Base-by-base conservation (phyloP, 495 filamentous ascomycete species). In the Penicillium subrubescens region DNA sequence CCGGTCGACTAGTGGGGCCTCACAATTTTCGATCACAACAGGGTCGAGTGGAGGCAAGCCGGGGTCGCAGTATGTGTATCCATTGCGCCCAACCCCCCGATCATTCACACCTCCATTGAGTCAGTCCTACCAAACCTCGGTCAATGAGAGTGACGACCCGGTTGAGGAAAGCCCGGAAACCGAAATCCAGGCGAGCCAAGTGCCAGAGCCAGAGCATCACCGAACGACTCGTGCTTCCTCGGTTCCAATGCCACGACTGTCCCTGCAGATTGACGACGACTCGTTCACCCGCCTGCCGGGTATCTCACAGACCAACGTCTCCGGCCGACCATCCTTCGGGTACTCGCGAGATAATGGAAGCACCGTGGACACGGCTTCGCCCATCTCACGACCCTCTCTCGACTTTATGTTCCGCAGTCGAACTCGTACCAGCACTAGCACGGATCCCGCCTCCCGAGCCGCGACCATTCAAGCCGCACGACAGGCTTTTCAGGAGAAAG, bases 81-180 rank as follows among this genome's bases (percentile, higher is more conserved):
- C 86, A 3, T 83, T 88, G 83, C 83, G 85, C 35, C 87, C 87
- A 63, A 85, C 82, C 10, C 84, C 85, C 19, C 77, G 82, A 37
- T 76, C 80, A 14, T 87, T 84, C 70, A 87, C 83, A 2, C 83
- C 85, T 31, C 81, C 86, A n/a, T 68, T 82, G 12, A 75, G 77
- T 35, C 80, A 81, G 25, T 88, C 86, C 0, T 81, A 79, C 60
- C 78, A 84, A 35, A 77, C 74, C 5, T 86, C 84, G 1, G 66
- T 77, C 35, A 73, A 74, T 51, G 82, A 81, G 39, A 83, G 80
- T 64, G 83, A 84, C 27, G 69, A 75, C n/a, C 73, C 73, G 15
- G 67, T 70, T 8, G 81, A 79, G 44, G 77, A 57, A 55, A 71
- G 73, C 59, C 70, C 69, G 2, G 75, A 77, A 14, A 62, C 70